Conservation (phyloP, 75 land plant species). For the Isoetes taiwanensis region DNA sequence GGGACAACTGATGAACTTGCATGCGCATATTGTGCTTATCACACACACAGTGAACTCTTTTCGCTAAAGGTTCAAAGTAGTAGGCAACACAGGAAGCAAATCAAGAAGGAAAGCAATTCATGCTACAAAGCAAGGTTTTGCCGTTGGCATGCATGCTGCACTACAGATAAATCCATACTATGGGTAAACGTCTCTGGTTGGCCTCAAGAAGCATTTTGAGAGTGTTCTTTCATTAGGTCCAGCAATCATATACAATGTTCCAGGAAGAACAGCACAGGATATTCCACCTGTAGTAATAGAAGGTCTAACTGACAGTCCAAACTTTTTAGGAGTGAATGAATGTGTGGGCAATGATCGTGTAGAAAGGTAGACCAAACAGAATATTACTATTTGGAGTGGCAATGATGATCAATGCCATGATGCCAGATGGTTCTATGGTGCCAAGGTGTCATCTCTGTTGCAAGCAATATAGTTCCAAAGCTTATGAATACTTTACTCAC, state of each 20-base stretch:
- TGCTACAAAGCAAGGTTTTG: constrained; percentile 82
- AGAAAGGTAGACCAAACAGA: constrained; percentile 30
- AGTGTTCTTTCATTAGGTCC: constrained; percentile 62
- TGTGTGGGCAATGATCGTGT: constrained; percentile 67
- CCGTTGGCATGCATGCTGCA: constrained; percentile 81
- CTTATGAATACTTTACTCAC: constrained; percentile 50
- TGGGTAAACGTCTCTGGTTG: constrained; percentile 65
- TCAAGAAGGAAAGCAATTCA: constrained; percentile 72
- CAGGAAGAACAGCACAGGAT: constrained; percentile 70
- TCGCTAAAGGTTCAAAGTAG: no score
- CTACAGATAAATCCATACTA: constrained; percentile 86
- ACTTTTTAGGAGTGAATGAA: constrained; percentile 73
- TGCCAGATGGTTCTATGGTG: constrained; percentile 71
- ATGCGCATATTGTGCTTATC: constrained; percentile 85
- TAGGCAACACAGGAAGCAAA: constrained; percentile 94
- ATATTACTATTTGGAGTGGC: constrained; percentile 68
- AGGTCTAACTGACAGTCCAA: constrained; percentile 27
- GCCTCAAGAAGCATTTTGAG: constrained; percentile 47
- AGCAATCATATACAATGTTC: constrained; percentile 69
- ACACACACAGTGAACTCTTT: constrained; percentile 64
- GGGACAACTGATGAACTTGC: constrained; percentile 86
- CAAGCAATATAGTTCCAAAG: constrained; percentile 69
- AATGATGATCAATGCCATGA: constrained; percentile 84
- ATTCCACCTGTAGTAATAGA: constrained; percentile 53
- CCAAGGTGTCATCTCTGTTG: constrained; percentile 73